Evolutionary conservation across 768 basidiomycete genomes (phyloP).

Genomic region (Ramaria sp.): DNA sequence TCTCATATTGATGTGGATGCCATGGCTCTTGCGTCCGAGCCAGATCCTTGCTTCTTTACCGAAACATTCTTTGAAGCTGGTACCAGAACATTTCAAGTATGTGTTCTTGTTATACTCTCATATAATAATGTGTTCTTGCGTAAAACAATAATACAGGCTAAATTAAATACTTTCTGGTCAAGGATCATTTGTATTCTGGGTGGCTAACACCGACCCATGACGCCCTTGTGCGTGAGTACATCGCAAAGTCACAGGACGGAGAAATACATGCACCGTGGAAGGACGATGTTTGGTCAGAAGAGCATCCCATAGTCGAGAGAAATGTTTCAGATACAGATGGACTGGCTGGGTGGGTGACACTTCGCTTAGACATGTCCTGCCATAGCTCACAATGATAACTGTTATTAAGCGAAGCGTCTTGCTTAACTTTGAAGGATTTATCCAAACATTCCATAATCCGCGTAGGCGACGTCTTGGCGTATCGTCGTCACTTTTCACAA

Average conservation of each 20-base stretch:
- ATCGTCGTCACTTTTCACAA: constrained; percentile 36
- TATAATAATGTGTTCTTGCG: background rate
- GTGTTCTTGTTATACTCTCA: background rate
- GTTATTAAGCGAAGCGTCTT: constrained; percentile 26
- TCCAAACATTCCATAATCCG: constrained; percentile 34
- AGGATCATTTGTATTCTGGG: constrained; percentile 46
- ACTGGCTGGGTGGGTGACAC: background rate
- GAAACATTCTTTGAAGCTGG: constrained; percentile 46
- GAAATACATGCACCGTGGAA: constrained; percentile 49
- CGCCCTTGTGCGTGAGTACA: constrained; percentile 32
- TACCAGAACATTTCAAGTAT: constrained; percentile 33
- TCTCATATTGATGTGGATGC: constrained; percentile 16
- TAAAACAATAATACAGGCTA: background rate
- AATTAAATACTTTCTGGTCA: constrained; percentile 12
- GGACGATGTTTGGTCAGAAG: constrained; percentile 47
- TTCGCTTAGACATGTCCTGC: background rate
- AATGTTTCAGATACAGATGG: constrained; percentile 6
- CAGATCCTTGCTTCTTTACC: constrained; percentile 34
- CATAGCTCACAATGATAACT: background rate
- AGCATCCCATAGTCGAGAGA: constrained; percentile 20
- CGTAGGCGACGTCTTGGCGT: constrained; percentile 45
- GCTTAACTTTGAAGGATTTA: constrained; percentile 35
- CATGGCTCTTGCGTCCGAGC: constrained; percentile 8
- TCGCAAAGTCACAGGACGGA: constrained; percentile 33
- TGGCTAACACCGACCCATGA: constrained; percentile 37